These are phyloP conservation scores for Tricholoma flavovirens DNA, from an alignment of 768 basidiomycete species.

Conservation along the genomic window DNA sequence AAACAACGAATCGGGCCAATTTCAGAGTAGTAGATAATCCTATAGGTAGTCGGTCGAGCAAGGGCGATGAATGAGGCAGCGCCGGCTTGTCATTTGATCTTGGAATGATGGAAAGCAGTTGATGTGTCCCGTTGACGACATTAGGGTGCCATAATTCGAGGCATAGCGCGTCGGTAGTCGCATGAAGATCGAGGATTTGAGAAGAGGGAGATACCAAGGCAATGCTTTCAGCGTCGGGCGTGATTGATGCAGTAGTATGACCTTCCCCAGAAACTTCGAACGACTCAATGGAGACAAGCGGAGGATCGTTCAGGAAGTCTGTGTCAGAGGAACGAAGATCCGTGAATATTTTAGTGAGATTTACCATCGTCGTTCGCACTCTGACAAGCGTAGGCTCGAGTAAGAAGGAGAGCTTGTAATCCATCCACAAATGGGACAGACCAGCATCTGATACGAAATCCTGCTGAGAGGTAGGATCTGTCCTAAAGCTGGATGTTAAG, in stretches of 20 bases:
- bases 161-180: conserved; percentile 52
- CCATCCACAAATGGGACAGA: conserved; percentile 40
- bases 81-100: conserved; percentile 8
- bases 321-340: conserved; percentile 27
- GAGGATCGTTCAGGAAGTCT: conserved; percentile 41
- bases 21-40: conserved; percentile 55
- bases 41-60: conserved; percentile 40
- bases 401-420: conserved; percentile 32
- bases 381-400: conserved; percentile 51
- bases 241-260: conserved; percentile 44
- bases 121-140: conserved; percentile 48
- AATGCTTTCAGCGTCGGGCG: conserved; percentile 37
- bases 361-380: conserved; percentile 34
- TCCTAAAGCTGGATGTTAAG: conserved; percentile 36
- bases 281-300: conserved; percentile 51
- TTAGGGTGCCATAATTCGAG: conserved; percentile 64
- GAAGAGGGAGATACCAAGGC: conserved; percentile 40
- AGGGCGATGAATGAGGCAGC: conserved; percentile 12
- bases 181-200: conserved; percentile 38
- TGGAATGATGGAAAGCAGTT: conserved; percentile 39
- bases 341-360: conserved; percentile 20
- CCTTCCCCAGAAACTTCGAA: conserved; percentile 43
- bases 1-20: conserved; percentile 55
- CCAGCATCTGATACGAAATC: conserved; percentile 27
- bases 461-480: conserved; percentile 18